A percentile compares a stretch with the other conserved stretches of the same genome.
phyloP scores from a whole-genome alignment of 2,329 filamentous ascomycete genomes.

The Pochonia chlamydosporia region DNA sequence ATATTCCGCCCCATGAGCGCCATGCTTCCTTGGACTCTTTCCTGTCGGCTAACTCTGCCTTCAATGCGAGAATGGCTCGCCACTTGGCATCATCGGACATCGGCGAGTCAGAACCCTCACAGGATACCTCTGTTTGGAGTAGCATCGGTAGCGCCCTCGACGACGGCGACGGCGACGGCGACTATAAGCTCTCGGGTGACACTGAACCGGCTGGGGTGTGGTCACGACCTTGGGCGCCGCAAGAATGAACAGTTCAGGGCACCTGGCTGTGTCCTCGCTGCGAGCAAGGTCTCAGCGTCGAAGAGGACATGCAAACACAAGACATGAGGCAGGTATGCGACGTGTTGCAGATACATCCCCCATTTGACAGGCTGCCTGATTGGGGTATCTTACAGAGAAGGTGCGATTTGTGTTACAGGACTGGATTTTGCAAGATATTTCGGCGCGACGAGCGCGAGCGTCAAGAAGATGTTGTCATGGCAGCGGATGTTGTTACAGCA shows the following conservation, averaged over 20 bases:
- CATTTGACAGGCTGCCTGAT: constrained; percentile 7
- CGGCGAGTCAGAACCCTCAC: too few species aligned
- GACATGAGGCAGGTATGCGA: neutral
- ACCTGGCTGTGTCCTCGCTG: constrained; percentile 16
- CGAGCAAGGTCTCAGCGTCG: constrained; percentile 5
- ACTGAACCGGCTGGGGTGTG: neutral
- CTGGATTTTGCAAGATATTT: constrained; percentile 11
- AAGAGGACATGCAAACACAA: neutral
- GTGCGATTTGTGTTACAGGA: constrained; percentile 11
- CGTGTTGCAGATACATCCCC: constrained; percentile 6
- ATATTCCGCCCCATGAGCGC: neutral
- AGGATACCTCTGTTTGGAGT: neutral
- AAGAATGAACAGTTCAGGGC: constrained; percentile 5
- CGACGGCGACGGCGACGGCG: too few species aligned
- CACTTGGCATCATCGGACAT: neutral
- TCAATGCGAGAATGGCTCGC: neutral
- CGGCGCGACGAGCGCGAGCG: neutral
- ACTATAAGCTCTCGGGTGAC: neutral
- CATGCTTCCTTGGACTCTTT: neutral
- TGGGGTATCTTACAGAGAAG: constrained; percentile 7
- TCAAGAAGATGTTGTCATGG: neutral
- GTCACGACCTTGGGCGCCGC: constrained; percentile 11
- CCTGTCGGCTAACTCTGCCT: neutral
- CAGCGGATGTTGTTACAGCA: neutral
- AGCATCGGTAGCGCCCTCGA: too few species aligned